Evolutionary conservation across 495 filamentous ascomycete genomes (phyloP).

Genomic region (Penicillium paradoxum): DNA sequence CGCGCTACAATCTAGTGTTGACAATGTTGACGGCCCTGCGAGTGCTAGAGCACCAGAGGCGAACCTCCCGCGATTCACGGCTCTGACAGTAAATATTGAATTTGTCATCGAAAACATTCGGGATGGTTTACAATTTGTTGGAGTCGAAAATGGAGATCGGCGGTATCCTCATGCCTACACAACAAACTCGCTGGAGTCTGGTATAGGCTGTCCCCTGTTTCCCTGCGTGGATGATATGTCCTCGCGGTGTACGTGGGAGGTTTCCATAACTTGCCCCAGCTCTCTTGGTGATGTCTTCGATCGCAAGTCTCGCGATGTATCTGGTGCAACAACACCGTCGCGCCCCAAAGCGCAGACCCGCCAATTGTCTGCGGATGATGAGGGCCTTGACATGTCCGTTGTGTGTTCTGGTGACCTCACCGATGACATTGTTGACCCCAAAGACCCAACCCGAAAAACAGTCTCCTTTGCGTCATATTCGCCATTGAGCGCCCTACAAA

Average conservation of each 20-base stretch:
- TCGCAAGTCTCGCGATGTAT: conserved; percentile 29
- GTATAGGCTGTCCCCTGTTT: conserved; percentile 80
- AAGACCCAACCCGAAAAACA: conserved; percentile 72
- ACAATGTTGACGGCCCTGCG: conserved; percentile 35
- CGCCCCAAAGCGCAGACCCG: conserved; percentile 21
- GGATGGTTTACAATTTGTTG: conserved; percentile 89
- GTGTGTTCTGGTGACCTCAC: conserved; percentile 84
- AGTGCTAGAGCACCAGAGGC: conserved; percentile 33
- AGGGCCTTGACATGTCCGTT: conserved; percentile 77
- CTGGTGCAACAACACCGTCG: conserved; percentile 7
- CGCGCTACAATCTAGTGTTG: conserved; percentile 33
- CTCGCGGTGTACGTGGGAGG: conserved; percentile 77
- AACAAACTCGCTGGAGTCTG: conserved; percentile 68
- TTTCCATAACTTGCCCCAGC: conserved; percentile 77
- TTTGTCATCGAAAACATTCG: conserved; percentile 67
- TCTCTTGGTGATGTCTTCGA: conserved; percentile 80
- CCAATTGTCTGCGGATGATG: conserved; percentile 66
- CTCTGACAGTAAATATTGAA: conserved; percentile 61
- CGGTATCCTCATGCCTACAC: conserved; percentile 92
- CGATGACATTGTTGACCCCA: conserved; percentile 72
- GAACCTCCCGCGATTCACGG: conserved; percentile 47
- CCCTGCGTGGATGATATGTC: conserved; percentile 83
- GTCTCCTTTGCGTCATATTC: conserved; percentile 70
- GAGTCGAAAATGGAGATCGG: conserved; percentile 66
- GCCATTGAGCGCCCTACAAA: conserved; percentile 73